Percentiles rank a stretch among this genome's conserved stretches.
These are phyloP conservation scores for Taiwanofungus camphoratus DNA, from an alignment of 1,284 basidiomycete species.

Conservation along the genomic window DNA sequence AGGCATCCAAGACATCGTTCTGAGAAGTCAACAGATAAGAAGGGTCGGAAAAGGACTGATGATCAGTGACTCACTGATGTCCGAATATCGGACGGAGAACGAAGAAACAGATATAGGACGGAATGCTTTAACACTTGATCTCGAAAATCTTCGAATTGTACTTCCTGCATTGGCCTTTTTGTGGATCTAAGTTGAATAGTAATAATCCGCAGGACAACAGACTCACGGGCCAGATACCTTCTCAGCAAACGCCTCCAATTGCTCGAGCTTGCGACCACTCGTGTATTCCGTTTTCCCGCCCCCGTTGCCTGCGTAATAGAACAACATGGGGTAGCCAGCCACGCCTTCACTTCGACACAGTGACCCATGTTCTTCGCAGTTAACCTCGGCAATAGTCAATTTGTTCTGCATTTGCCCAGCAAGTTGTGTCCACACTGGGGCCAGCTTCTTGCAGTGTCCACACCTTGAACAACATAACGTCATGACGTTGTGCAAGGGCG, in stretches of 20 bases:
- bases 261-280: conserved; percentile 61
- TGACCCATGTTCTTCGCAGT: conserved; percentile 72
- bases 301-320: conserved; percentile 50
- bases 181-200: conserved; percentile 8
- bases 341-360: conserved; percentile 67
- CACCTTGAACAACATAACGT: conserved; percentile 51
- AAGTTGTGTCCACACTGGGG: conserved; percentile 74
- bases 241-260: conserved; percentile 65
- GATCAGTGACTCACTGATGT: conserved; percentile 36
- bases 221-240: conserved; percentile 40
- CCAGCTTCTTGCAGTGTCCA: conserved; percentile 88
- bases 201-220: too few relatives aligned
- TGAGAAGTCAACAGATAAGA: conserved; percentile 21
- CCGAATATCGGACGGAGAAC: conserved; percentile 39
- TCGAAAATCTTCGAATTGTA: conserved; percentile 50
- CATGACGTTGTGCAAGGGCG: background rate
- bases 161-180: conserved; percentile 36
- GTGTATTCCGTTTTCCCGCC: conserved; percentile 59
- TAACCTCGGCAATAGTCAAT: conserved; percentile 75
- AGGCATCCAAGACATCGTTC: conserved; percentile 42
- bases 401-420: conserved; percentile 63
- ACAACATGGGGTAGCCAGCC: conserved; percentile 75
- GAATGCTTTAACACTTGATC: conserved; percentile 46
- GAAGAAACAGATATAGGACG: conserved; percentile 73
- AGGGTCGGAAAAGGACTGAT: background rate